Evolutionary conservation across 2,329 filamentous ascomycete genomes (phyloP).

Genomic region (Colletotrichum sp.): DNA sequence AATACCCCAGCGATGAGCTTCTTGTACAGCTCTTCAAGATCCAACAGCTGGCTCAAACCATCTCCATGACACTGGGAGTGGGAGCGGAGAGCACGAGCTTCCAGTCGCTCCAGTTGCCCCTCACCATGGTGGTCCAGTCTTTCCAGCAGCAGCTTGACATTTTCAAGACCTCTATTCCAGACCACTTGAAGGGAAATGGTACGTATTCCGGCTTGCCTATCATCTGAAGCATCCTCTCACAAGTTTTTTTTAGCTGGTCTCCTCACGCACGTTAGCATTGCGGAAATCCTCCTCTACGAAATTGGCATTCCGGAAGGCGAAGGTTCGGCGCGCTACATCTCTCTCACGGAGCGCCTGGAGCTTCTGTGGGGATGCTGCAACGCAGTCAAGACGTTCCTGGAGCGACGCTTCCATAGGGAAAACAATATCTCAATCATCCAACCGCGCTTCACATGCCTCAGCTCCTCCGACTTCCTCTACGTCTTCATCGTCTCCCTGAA

Average conservation of each 20-base stretch:
- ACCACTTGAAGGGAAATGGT: constrained; percentile 39
- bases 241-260: constrained; percentile 36
- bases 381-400: constrained; percentile 45
- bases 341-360: constrained; percentile 43
- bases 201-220: background rate
- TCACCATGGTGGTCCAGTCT: constrained; percentile 44
- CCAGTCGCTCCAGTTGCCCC: constrained; percentile 40
- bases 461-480: constrained; percentile 52
- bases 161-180: constrained; percentile 40
- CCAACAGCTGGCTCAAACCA: constrained; percentile 53
- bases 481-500: constrained; percentile 50
- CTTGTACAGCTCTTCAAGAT: constrained; percentile 50
- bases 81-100: constrained; percentile 26
- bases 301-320: constrained; percentile 45
- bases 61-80: constrained; percentile 43
- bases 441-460: constrained; percentile 47
- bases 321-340: constrained; percentile 32
- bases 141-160: constrained; percentile 49
- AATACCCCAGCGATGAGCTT: constrained; percentile 48
- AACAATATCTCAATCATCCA: constrained; percentile 25
- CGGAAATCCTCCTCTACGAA: constrained; percentile 53
- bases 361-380: constrained; percentile 51
- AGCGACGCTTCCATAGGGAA: constrained; percentile 32
- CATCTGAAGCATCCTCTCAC: background rate
- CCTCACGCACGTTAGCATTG: constrained; percentile 46